Evolutionary conservation across 1,284 basidiomycete genomes (phyloP).

Genomic region (Sphaerobolus stellatus): DNA sequence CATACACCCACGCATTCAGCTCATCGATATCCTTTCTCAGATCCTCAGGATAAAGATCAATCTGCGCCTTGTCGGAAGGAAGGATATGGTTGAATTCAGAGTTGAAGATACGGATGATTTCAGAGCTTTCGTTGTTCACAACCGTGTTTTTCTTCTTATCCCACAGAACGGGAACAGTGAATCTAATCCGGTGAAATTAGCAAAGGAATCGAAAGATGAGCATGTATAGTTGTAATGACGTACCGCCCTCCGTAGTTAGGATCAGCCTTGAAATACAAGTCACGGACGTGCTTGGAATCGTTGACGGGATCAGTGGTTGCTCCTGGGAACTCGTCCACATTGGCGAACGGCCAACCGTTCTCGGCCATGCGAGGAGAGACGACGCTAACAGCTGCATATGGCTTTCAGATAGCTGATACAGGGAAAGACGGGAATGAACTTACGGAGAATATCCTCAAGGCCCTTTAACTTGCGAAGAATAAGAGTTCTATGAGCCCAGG

Average conservation of each 20-base stretch:
- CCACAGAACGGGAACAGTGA: slow-evolving; percentile 94
- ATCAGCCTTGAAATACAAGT: slow-evolving; percentile 81
- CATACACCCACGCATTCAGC: slow-evolving; percentile 87
- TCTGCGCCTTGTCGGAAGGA: slow-evolving; percentile 58
- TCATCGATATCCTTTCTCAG: slow-evolving; percentile 79
- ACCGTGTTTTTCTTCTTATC: slow-evolving; percentile 89
- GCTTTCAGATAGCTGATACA: slow-evolving; percentile 1
- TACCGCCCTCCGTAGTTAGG: slow-evolving; percentile 68
- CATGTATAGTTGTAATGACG: slow-evolving; percentile 11
- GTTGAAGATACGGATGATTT: slow-evolving; percentile 94
- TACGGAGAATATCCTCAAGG: slow-evolving; percentile 80
- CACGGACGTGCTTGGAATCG: slow-evolving; percentile 71
- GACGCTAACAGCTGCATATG: slow-evolving; percentile 62
- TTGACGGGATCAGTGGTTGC: slow-evolving; percentile 74
- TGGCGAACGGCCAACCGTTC: slow-evolving; percentile 87
- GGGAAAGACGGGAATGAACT: no score
- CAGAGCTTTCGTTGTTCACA: slow-evolving; percentile 93
- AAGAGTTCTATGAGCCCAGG: slow-evolving; percentile 92
- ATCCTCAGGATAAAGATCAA: slow-evolving; percentile 79
- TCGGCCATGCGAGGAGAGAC: slow-evolving; percentile 87
- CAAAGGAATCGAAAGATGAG: background rate
- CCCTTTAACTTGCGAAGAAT: slow-evolving; percentile 92
- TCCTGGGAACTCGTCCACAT: slow-evolving; percentile 65
- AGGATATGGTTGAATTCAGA: slow-evolving; percentile 76
- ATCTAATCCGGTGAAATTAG: slow-evolving; percentile 40